These are phyloP conservation scores for Tolypocladium sp. DNA, from an alignment of 2,329 filamentous ascomycete species.

Conservation along the genomic window DNA sequence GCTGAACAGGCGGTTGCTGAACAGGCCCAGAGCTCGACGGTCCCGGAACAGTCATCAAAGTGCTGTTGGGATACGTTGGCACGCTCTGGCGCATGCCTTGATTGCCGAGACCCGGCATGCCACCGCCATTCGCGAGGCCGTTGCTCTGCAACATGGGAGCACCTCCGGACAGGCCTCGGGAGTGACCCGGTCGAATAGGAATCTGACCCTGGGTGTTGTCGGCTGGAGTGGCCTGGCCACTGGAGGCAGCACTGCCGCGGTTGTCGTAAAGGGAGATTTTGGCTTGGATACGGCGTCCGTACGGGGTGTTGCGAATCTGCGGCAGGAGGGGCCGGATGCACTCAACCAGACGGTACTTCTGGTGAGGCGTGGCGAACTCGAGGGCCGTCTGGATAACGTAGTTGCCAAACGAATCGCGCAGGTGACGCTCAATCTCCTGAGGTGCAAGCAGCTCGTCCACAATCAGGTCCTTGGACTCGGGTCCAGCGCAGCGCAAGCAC, in stretches of 20 bases:
- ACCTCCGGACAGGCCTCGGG: conserved; percentile 32
- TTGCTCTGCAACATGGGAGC: conserved; percentile 24
- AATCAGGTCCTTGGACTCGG: conserved; percentile 67
- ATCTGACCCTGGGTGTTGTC: conserved; percentile 47
- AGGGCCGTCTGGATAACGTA: conserved; percentile 97
- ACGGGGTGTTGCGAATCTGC: conserved; percentile 79
- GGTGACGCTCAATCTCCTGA: conserved; percentile 74
- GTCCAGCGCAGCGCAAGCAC: conserved; percentile 74
- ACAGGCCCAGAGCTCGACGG: conserved; percentile 14
- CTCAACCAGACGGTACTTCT: conserved; percentile 71
- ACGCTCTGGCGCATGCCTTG: conserved; percentile 21
- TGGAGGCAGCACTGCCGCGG: conserved; percentile 31
- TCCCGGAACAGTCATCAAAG: conserved; percentile 20
- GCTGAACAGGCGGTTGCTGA: conserved; percentile 13
- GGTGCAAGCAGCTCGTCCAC: conserved; percentile 71
- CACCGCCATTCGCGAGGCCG: conserved; percentile 14
- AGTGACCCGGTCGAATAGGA: conserved; percentile 33
- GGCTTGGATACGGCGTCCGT: conserved; percentile 85
- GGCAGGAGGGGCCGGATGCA: conserved; percentile 77
- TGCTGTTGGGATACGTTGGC: conserved; percentile 23
- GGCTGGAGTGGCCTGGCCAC: conserved; percentile 41
- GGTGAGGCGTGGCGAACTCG: conserved; percentile 68
- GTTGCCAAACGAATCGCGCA: conserved; percentile 91
- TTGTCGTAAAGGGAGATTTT: conserved; percentile 65
- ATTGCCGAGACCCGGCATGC: conserved; percentile 9